These are phyloP conservation scores for Cephaloascus albidus DNA, from an alignment of 805 yeast species.

Conservation along the genomic window DNA sequence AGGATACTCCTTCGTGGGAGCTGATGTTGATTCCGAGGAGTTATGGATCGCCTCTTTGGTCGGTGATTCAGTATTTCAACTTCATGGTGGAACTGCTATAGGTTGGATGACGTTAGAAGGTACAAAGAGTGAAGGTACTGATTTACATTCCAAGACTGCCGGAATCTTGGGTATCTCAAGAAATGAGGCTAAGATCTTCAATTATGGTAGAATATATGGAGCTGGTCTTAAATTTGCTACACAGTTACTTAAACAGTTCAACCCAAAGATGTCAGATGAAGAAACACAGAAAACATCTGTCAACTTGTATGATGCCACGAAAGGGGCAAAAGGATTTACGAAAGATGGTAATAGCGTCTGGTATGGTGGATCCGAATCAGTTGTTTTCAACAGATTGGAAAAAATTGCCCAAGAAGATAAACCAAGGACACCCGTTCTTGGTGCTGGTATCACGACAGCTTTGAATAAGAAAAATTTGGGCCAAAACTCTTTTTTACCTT, in stretches of 20 bases:
- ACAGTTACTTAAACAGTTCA: constrained; percentile 73
- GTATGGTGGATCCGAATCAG: constrained; percentile 91
- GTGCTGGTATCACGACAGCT: constrained; percentile 90
- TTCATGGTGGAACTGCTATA: constrained; percentile 93
- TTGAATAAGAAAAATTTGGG: constrained; percentile 57
- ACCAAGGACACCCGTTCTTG: constrained; percentile 86
- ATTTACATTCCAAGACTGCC: constrained; percentile 91
- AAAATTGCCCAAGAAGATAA: constrained; percentile 70
- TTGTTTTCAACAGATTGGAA: constrained; percentile 84
- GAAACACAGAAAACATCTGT: constrained; percentile 62
- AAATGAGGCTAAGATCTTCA: constrained; percentile 89
- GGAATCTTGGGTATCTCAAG: constrained; percentile 80
- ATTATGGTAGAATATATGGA: constrained; percentile 95
- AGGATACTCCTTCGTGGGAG: constrained; percentile 92
- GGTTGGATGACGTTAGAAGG: constrained; percentile 99
- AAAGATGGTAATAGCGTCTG: constrained; percentile 27
- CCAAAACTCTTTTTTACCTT: constrained; percentile 64
- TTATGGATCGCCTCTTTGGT: constrained; percentile 95
- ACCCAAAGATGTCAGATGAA: constrained; percentile 54
- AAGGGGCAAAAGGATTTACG: constrained; percentile 45
- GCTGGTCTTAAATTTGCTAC: constrained; percentile 93
- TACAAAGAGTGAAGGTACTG: constrained; percentile 83
- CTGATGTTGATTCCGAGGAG: constrained; percentile 98
- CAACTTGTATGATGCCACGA: constrained; percentile 68
- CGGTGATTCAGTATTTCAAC: constrained; percentile 81